Percentiles rank a stretch among this genome's conserved stretches.
Evolutionary conservation across 805 yeast genomes (phyloP).

Genomic region (Metschnikowia shivogae): DNA sequence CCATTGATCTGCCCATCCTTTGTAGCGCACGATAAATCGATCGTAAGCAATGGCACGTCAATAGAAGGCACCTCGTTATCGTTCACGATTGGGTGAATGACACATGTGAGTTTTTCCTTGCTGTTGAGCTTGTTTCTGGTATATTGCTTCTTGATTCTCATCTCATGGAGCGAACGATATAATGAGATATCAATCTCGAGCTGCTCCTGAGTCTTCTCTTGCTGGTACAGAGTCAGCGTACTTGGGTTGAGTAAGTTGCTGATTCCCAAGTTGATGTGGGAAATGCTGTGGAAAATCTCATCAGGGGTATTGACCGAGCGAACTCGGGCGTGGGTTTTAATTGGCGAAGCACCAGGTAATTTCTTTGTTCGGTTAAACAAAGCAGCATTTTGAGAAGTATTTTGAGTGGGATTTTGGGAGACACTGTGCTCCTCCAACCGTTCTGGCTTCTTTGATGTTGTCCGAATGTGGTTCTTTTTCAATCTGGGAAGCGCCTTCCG

Average conservation of each 20-base stretch:
- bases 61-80: conserved; percentile 39
- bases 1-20: conserved; percentile 36
- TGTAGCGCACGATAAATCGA: conserved; percentile 32
- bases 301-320: conserved; percentile 12
- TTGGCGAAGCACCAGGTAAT: neutral
- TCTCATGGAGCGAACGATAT: conserved; percentile 33
- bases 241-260: conserved; percentile 13
- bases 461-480: conserved; percentile 20
- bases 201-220: conserved; percentile 18
- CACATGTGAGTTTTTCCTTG: conserved; percentile 15
- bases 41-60: conserved; percentile 29
- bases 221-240: conserved; percentile 5
- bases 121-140: conserved; percentile 15
- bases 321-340: conserved; percentile 7
- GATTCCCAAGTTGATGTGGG: conserved; percentile 16
- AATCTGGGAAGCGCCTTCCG: conserved; percentile 38
- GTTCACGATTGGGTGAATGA: conserved; percentile 35
- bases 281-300: conserved; percentile 9
- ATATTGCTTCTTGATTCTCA: conserved; percentile 33
- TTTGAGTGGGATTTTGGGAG: neutral
- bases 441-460: conserved; percentile 3
- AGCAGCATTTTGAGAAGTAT: neutral
- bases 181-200: conserved; percentile 28
- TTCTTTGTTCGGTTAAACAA: conserved; percentile 2
- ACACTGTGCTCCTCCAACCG: neutral